phyloP scores from a whole-genome alignment of 1,284 basidiomycete genomes.

The Gomphus bonarii region DNA sequence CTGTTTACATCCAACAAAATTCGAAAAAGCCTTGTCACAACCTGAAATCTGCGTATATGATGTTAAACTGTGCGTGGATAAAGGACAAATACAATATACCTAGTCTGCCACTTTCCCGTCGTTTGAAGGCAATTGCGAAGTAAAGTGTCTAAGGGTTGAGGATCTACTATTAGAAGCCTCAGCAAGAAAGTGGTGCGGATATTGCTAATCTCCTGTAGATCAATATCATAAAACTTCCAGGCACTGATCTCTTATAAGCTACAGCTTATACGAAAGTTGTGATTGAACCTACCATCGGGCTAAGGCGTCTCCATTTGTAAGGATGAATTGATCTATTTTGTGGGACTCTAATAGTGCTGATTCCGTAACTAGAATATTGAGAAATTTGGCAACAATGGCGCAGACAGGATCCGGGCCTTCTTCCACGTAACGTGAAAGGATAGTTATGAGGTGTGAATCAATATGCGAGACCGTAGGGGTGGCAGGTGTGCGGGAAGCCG shows the following conservation, averaged over 20 bases:
- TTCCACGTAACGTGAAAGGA: slow-evolving; percentile 41
- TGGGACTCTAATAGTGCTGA: slow-evolving; percentile 48
- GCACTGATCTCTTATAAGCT: slow-evolving; percentile 29
- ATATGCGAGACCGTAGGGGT: slow-evolving; percentile 47
- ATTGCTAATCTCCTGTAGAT: slow-evolving; percentile 37
- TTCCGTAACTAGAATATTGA: slow-evolving; percentile 47
- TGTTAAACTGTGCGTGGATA: not conserved
- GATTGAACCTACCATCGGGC: slow-evolving; percentile 36
- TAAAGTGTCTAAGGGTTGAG: slow-evolving; percentile 45
- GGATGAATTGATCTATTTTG: slow-evolving; percentile 60
- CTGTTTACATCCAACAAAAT: slow-evolving; percentile 55
- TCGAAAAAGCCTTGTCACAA: slow-evolving; percentile 43
- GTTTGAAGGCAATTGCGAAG: slow-evolving; percentile 29
- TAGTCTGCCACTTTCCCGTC: slow-evolving; percentile 33
- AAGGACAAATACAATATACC: slow-evolving; percentile 25
- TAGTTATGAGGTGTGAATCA: slow-evolving; percentile 40
- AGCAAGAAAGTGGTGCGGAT: slow-evolving; percentile 45
- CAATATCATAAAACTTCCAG: slow-evolving; percentile 56
- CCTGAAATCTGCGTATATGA: slow-evolving; percentile 22
- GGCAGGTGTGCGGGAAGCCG: slow-evolving; percentile 29
- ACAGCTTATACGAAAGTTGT: not conserved
- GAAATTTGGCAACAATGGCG: slow-evolving; percentile 48
- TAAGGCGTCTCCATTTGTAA: slow-evolving; percentile 46
- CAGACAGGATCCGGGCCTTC: slow-evolving; percentile 39
- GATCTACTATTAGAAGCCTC: slow-evolving; percentile 50